phyloP scores from a whole-genome alignment of 805 yeast genomes.

The Zygoascus tannicola region DNA sequence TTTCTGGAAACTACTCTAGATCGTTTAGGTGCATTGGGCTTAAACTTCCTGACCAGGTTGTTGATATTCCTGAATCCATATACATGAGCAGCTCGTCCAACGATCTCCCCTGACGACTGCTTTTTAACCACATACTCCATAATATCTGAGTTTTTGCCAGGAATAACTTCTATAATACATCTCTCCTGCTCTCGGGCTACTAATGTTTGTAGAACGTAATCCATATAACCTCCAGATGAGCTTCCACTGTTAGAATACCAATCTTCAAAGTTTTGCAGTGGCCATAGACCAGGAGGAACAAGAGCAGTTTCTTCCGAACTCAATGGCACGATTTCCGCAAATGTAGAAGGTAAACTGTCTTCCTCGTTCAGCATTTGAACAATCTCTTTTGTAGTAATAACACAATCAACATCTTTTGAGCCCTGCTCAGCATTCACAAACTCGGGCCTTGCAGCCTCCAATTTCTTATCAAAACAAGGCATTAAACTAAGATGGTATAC shows the following conservation, averaged over 20 bases:
- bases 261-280: conserved; percentile 24
- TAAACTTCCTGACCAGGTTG: conserved; percentile 77
- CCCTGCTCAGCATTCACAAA: conserved; percentile 24
- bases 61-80: conserved; percentile 95
- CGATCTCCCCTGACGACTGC: conserved; percentile 24
- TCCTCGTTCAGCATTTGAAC: conserved; percentile 60
- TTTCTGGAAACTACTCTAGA: conserved; percentile 10
- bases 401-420: conserved; percentile 76
- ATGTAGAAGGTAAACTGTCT: conserved; percentile 15
- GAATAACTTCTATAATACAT: conserved; percentile 35
- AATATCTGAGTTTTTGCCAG: conserved; percentile 66
- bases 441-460: conserved; percentile 87
- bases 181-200: conserved; percentile 20
- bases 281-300: neutral
- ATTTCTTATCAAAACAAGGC: conserved; percentile 97
- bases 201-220: conserved; percentile 45
- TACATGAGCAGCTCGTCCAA: conserved; percentile 56
- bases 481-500: conserved; percentile 78
- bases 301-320: neutral
- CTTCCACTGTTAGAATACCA: conserved; percentile 77
- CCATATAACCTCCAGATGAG: conserved; percentile 83
- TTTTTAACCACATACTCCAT: conserved; percentile 53
- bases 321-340: conserved; percentile 16
- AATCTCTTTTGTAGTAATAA: conserved; percentile 82
- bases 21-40: conserved; percentile 29